Evolutionary conservation across 768 basidiomycete genomes (phyloP).

Genomic region (Tricholoma flavovirens): DNA sequence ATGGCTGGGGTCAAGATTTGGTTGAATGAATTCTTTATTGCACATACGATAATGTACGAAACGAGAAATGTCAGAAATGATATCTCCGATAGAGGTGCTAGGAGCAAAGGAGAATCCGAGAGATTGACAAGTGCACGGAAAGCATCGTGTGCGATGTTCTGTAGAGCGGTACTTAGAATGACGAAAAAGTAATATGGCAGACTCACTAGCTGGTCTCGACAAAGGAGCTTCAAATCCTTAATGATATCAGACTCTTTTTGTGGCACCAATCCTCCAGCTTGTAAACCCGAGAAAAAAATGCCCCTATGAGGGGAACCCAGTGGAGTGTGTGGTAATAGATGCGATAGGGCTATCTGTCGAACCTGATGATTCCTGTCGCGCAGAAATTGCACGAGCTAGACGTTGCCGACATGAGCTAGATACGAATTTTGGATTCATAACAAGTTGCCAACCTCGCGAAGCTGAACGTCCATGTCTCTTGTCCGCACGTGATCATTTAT

Average conservation of each 20-base stretch:
- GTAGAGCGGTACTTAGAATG: slow-evolving; percentile 6
- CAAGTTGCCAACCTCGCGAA: slow-evolving; percentile 36
- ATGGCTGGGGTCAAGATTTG: slow-evolving; percentile 1
- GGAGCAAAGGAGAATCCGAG: slow-evolving; percentile 73
- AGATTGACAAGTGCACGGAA: slow-evolving; percentile 92
- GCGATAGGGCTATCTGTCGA: slow-evolving; percentile 78
- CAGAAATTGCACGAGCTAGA: slow-evolving; percentile 76
- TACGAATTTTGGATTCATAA: not conserved
- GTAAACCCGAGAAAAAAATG: slow-evolving; percentile 67
- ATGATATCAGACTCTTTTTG: slow-evolving; percentile 63
- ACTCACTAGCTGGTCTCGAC: slow-evolving; percentile 79
- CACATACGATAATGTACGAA: slow-evolving; percentile 83
- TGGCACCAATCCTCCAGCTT: slow-evolving; percentile 47
- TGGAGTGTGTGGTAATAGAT: slow-evolving; percentile 76
- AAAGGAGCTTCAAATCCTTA: slow-evolving; percentile 78
- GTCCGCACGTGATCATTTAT: slow-evolving; percentile 27
- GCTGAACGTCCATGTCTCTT: slow-evolving; percentile 37
- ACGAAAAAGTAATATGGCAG: not conserved
- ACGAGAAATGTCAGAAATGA: slow-evolving; percentile 76
- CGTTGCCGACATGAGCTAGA: not conserved
- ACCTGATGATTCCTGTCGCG: slow-evolving; percentile 84
- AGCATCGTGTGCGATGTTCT: slow-evolving; percentile 93
- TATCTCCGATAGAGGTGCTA: slow-evolving; percentile 60
- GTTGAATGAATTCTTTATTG: not conserved
- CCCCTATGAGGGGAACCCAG: slow-evolving; percentile 62